Conservation (phyloP, 192 early-diverging fungal genomes). For the Oehlia diaphana region DNA sequence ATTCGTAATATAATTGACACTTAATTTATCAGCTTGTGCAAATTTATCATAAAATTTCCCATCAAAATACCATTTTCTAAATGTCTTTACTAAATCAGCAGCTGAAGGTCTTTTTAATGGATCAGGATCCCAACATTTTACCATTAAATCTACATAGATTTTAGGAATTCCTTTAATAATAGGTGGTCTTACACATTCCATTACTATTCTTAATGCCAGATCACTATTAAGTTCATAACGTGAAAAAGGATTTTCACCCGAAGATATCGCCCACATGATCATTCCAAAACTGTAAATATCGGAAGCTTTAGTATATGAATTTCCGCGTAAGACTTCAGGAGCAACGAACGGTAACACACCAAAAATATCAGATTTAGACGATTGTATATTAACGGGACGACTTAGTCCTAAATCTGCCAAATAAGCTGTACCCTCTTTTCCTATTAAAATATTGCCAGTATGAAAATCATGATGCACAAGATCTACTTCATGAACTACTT, state of each 20-base stretch:
- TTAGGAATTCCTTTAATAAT: neutral
- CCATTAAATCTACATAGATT: slow-evolving; percentile 1
- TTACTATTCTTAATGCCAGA: neutral
- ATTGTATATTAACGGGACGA: neutral
- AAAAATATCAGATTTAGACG: neutral
- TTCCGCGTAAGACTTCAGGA: slow-evolving; percentile 37
- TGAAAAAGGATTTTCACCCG: slow-evolving; percentile 38
- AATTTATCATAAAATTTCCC: too few relatives aligned
- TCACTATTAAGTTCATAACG: neutral
- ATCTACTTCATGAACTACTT: slow-evolving; percentile 40
- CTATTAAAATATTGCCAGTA: slow-evolving; percentile 26
- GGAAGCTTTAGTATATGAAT: slow-evolving; percentile 36
- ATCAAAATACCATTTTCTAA: too few relatives aligned
- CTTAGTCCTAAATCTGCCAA: slow-evolving; percentile 40
- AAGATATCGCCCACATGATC: slow-evolving; percentile 46
- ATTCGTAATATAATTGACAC: too few relatives aligned
- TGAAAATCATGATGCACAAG: slow-evolving; percentile 43
- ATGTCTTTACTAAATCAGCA: too few relatives aligned
- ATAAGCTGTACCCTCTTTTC: neutral
- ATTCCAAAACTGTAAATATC: slow-evolving; percentile 46
- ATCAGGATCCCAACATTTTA: slow-evolving; percentile 22
- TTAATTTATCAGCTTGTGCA: too few relatives aligned
- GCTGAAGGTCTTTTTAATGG: slow-evolving; percentile 1
- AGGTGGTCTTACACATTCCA: neutral
- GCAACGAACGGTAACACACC: slow-evolving; percentile 46